Base-by-base conservation (phyloP, 176 grass and related monocot species). In the Bromus sterilis region DNA sequence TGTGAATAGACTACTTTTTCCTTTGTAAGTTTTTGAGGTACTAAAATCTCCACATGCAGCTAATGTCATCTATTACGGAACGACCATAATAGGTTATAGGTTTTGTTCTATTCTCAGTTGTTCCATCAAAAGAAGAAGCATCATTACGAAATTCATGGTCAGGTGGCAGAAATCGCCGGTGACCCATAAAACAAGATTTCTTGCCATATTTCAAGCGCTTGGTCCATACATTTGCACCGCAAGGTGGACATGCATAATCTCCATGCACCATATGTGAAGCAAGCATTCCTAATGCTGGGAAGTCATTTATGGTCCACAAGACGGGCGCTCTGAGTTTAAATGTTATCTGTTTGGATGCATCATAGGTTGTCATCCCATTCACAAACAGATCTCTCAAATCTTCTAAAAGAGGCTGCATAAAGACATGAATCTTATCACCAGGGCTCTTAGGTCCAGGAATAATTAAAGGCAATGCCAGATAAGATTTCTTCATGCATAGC, bases 251-350 rank as follows among this genome's bases (percentile, higher is more conserved):
- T 57, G 75, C n/a, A 12, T 58, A 77, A 10, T 60, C 8, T 12
- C 75, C 75, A 30, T 77, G 70, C 36, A 73, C 70, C 70, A 49
- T 73, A 49, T 73, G 9, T 16, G 42, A 73, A 73, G 67, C 67
- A 43, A 71, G 35, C 36, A 70, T 42, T 41, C 66, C 20, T 39
- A 70, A 42, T 21, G 29, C 68, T 18, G 34, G 53, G 7, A 75
- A 55, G 30, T 75, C 71, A 75, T 55, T 75, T 13, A 75, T 75
- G 25, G 71, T 75, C 46, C 56, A 59, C 4, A 58, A 13, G 5
- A 58, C 74, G 14, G 12, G 33, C 5, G 3, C 51, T 40, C 11
- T 12, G 21, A 58, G 15, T 39, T 7, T 39, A 58, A 58, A 76
- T 4, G 3, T 37, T 58, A 26, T 3, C 37, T 58, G 6, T 76